Evolutionary conservation across 169 alveolate genomes (phyloP).

Genomic region (Condylostoma magnum): DNA sequence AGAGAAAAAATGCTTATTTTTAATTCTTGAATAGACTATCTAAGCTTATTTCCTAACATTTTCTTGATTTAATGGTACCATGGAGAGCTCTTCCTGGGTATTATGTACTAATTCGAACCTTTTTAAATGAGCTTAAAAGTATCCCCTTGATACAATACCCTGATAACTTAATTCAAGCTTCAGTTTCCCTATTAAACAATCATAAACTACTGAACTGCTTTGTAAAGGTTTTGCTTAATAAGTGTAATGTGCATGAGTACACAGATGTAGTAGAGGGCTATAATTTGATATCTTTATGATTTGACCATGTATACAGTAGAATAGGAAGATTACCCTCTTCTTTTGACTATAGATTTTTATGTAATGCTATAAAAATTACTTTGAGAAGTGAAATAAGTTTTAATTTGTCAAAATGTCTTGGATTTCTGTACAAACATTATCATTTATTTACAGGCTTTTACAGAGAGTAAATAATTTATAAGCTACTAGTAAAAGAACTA

Average conservation of each 20-base stretch:
- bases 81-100: conserved; percentile 69
- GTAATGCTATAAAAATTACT: conserved; percentile 42
- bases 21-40: conserved; percentile 50
- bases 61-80: conserved; percentile 31
- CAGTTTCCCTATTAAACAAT: conserved; percentile 37
- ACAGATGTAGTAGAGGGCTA: conserved; percentile 38
- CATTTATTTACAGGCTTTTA: conserved; percentile 46
- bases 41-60: conserved; percentile 30
- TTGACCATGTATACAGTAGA: conserved; percentile 23
- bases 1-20: conserved; percentile 58
- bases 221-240: conserved; percentile 40
- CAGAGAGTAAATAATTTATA: conserved; percentile 22
- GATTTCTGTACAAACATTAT: conserved; percentile 41
- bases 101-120: conserved; percentile 32
- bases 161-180: conserved; percentile 50
- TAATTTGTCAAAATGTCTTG: conserved; percentile 40
- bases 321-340: conserved; percentile 36
- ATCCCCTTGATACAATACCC: conserved; percentile 51
- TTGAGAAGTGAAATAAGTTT: conserved; percentile 44
- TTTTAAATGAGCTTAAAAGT: conserved; percentile 48
- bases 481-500: conserved; percentile 10
- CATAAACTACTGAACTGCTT: conserved; percentile 36
- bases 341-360: conserved; percentile 47
- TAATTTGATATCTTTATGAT: conserved; percentile 36
- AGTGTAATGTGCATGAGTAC: conserved; percentile 39